Evolutionary conservation across 164 flowering plant genomes (phyloP).

Genomic region (Stephania cephalantha): DNA sequence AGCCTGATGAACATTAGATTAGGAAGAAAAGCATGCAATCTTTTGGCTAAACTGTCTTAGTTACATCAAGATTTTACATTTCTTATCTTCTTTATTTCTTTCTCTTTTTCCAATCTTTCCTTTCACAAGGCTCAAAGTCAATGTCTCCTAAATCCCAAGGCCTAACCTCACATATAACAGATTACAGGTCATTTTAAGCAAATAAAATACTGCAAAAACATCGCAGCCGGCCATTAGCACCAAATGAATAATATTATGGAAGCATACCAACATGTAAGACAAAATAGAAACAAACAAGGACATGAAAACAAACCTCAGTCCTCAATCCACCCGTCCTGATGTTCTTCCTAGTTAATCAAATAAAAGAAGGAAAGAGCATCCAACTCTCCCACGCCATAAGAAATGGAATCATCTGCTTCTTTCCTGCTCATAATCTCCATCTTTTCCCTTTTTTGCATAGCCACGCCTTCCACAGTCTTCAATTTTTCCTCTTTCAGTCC

Average conservation of each 20-base stretch:
- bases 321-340: conserved; percentile 14
- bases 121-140: not conserved
- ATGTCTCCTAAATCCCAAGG: not conserved
- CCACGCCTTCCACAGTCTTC: conserved; percentile 13
- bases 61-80: not conserved
- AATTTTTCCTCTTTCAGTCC: conserved; percentile 17
- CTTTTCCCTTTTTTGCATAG: conserved; percentile 3
- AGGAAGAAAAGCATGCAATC: not conserved
- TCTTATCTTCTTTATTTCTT: not conserved
- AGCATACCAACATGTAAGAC: not conserved
- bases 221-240: conserved; percentile 1
- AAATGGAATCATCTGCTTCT: conserved; percentile 13
- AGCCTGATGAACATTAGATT: not conserved
- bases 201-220: not conserved
- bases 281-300: conserved; percentile 3
- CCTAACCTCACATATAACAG: not conserved
- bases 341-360: conserved; percentile 2
- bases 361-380: not conserved
- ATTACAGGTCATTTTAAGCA: not conserved
- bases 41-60: not conserved
- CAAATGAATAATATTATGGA: not conserved
- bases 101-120: not conserved
- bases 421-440: not conserved
- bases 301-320: conserved; percentile 11
- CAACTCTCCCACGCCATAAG: not conserved